Evolutionary conservation across 1,284 basidiomycete species (phyloP).

Genomic region (Moesziomyces aphidis): DNA sequence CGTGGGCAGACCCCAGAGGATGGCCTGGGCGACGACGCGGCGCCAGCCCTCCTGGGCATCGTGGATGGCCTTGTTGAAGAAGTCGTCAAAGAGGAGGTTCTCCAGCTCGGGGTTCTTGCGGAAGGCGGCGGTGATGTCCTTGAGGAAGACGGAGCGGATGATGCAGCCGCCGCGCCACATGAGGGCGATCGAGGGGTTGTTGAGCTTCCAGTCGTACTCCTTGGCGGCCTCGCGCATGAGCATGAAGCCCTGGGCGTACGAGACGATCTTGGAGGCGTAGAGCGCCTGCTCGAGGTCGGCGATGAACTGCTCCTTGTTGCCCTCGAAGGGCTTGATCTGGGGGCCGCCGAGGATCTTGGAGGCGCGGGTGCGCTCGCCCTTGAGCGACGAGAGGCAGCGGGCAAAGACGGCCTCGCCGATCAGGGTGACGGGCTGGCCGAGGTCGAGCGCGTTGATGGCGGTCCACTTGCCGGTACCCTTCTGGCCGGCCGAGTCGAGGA

Average conservation of each 20-base stretch:
- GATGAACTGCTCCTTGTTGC: constrained; percentile 99
- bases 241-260: constrained; percentile 97
- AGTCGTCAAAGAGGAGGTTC: constrained; percentile 94
- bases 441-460: constrained; percentile 95
- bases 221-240: constrained; percentile 98
- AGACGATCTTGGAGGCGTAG: constrained; percentile 93
- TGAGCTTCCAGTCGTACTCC: constrained; percentile 78
- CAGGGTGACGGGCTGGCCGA: constrained; percentile 89
- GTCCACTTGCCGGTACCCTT: constrained; percentile 99
- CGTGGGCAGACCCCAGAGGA: constrained; percentile 96
- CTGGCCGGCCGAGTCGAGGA: constrained; percentile 86
- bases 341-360: constrained; percentile 91
- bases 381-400: constrained; percentile 96
- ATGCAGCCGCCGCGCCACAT: constrained; percentile 99
- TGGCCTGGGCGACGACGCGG: constrained; percentile 93
- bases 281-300: constrained; percentile 98
- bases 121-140: constrained; percentile 80
- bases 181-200: constrained; percentile 93
- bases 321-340: constrained; percentile 90
- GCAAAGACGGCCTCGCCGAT: constrained; percentile 99
- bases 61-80: constrained; percentile 95
- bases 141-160: constrained; percentile 74
- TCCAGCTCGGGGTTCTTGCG: constrained; percentile 87
- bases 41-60: constrained; percentile 98
- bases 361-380: constrained; percentile 94